phyloP scores from a whole-genome alignment of 2,329 filamentous ascomycete species.

The Phyllosticta citribraziliensis region DNA sequence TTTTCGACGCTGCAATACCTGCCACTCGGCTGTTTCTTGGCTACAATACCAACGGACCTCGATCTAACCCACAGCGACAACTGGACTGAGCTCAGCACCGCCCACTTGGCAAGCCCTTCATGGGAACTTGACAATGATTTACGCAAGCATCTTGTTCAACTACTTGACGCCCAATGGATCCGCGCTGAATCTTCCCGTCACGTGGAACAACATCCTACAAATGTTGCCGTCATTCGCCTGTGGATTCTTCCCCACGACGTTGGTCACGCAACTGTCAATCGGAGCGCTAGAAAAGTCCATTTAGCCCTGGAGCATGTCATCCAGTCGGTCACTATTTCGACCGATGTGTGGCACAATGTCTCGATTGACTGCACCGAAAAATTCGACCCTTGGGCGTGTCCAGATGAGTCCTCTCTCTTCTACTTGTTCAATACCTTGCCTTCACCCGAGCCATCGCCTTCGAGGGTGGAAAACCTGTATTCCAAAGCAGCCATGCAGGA shows the following conservation, averaged over 20 bases:
- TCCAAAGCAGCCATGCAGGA: slow-evolving; percentile 45
- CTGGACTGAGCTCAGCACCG: slow-evolving; percentile 20
- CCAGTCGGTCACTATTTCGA: slow-evolving; percentile 45
- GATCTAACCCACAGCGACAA: background rate
- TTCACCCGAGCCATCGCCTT: slow-evolving; percentile 52
- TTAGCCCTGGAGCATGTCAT: slow-evolving; percentile 43
- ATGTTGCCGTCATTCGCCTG: slow-evolving; percentile 36
- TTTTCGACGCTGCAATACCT: background rate
- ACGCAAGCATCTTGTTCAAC: slow-evolving; percentile 17
- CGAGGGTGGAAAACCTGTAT: slow-evolving; percentile 40
- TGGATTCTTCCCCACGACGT: slow-evolving; percentile 60
- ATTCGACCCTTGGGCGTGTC: slow-evolving; percentile 32
- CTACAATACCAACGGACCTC: background rate
- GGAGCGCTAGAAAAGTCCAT: slow-evolving; percentile 36
- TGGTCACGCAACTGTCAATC: slow-evolving; percentile 43
- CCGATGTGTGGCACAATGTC: slow-evolving; percentile 41
- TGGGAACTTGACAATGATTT: background rate
- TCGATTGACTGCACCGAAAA: slow-evolving; percentile 12
- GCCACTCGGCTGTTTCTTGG: background rate
- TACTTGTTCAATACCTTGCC: slow-evolving; percentile 65
- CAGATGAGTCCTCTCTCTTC: slow-evolving; percentile 48
- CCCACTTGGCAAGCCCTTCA: slow-evolving; percentile 10
- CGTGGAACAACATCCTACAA: background rate
- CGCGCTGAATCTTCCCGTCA: slow-evolving; percentile 18
- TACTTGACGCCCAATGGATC: slow-evolving; percentile 28